Conservation (phyloP, 192 early-diverging fungal genomes). For the Blastocladiella britannica region DNA sequence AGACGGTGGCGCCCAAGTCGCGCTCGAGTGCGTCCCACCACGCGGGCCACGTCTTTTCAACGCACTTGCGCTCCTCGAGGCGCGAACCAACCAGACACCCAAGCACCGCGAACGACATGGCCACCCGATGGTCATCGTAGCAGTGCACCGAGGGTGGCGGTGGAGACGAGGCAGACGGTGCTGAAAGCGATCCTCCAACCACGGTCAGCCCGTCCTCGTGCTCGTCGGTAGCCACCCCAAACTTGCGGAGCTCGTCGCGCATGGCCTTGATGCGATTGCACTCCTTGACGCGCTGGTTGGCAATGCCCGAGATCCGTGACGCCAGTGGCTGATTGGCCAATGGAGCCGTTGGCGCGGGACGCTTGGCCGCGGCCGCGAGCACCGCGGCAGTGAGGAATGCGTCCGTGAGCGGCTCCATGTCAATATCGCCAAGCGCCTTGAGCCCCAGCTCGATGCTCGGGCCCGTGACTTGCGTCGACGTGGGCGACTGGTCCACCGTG, state of each 20-base stretch:
- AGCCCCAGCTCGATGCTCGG: conserved; percentile 52
- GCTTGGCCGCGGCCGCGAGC: conserved; percentile 64
- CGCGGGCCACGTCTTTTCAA: conserved; percentile 96
- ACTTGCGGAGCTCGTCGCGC: conserved; percentile 74
- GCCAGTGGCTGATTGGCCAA: conserved; percentile 24
- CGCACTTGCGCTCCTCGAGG: conserved; percentile 86
- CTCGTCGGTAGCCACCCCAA: conserved; percentile 66
- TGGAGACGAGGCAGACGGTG: conserved; percentile 23
- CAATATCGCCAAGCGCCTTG: conserved; percentile 47
- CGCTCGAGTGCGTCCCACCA: conserved; percentile 94
- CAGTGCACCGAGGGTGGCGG: conserved; percentile 60
- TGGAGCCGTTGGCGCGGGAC: conserved; percentile 3
- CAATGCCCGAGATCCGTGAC: conserved; percentile 81
- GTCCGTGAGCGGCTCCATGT: conserved; percentile 99
- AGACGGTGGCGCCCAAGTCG: conserved; percentile 39
- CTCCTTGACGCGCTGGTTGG: conserved; percentile 95
- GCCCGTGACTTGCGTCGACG: conserved; percentile 73
- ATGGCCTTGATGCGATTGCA: conserved; percentile 94
- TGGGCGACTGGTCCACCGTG: conserved; percentile 65
- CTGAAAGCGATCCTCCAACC: conserved; percentile 27
- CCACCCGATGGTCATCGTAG: conserved; percentile 95
- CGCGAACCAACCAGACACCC: conserved; percentile 52
- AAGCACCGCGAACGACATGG: conserved; percentile 87
- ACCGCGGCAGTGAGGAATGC: conserved; percentile 91
- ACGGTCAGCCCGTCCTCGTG: conserved; percentile 81